A percentile compares a stretch with the other conserved stretches of the same genome.
phyloP scores from a whole-genome alignment of 106 monocot genomes.

The Triglochin maritima region DNA sequence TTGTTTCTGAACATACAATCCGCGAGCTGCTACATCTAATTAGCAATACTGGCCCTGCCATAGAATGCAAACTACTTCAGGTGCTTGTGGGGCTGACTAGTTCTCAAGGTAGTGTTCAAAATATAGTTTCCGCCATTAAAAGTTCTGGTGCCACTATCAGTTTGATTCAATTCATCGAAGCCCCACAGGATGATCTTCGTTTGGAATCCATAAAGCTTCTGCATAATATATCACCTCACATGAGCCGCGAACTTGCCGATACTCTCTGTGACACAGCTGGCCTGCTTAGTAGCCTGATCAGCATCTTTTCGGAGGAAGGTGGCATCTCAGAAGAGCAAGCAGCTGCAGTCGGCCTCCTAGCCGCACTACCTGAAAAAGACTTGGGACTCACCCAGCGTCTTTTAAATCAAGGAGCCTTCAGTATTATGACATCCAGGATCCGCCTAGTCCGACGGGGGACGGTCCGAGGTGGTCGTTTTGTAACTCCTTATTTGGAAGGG shows the following conservation, averaged over 20 bases:
- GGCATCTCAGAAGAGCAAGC: slow-evolving; percentile 84
- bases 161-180: slow-evolving; percentile 77
- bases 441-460: slow-evolving; percentile 37
- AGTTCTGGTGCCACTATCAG: slow-evolving; percentile 85
- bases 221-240: slow-evolving; percentile 68
- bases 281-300: slow-evolving; percentile 51
- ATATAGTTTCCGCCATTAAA: slow-evolving; percentile 65
- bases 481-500: slow-evolving; percentile 57
- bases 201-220: slow-evolving; percentile 69
- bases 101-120: slow-evolving; percentile 35
- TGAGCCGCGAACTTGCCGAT: slow-evolving; percentile 66
- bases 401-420: slow-evolving; percentile 59
- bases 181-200: slow-evolving; percentile 78
- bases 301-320: slow-evolving; percentile 48
- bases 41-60: slow-evolving; percentile 92
- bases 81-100: slow-evolving; percentile 76
- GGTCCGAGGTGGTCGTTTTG: slow-evolving; percentile 48
- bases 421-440: slow-evolving; percentile 41
- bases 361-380: slow-evolving; percentile 66
- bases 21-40: slow-evolving; percentile 90
- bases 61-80: slow-evolving; percentile 78
- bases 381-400: slow-evolving; percentile 50
- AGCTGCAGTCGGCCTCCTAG: slow-evolving; percentile 64
- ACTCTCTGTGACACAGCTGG: slow-evolving; percentile 44
- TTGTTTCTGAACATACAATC: slow-evolving; percentile 75